phyloP scores from a whole-genome alignment of 2,329 filamentous ascomycete genomes.

The Exophiala spinifera region DNA sequence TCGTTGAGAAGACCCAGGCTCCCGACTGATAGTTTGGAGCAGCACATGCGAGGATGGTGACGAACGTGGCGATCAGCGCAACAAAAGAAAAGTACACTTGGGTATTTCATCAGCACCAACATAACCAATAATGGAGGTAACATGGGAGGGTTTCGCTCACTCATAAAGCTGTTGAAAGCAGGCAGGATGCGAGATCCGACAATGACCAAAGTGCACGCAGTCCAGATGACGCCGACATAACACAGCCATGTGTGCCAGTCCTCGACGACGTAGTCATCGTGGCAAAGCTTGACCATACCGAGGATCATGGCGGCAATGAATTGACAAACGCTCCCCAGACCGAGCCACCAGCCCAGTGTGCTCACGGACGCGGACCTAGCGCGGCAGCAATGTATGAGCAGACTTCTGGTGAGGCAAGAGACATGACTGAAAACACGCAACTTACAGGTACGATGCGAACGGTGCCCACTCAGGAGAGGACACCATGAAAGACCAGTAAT shows the following conservation, averaged over 20 bases:
- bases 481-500: conserved; percentile 22
- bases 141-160: not conserved
- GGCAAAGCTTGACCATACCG: conserved; percentile 8
- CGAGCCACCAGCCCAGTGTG: conserved; percentile 21
- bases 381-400: not conserved
- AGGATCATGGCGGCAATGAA: conserved; percentile 19
- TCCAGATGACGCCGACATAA: conserved; percentile 1
- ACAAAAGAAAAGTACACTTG: conserved; percentile 13
- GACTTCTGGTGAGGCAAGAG: too few relatives aligned
- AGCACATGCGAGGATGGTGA: conserved; percentile 25
- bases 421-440: not conserved
- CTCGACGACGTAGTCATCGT: conserved; percentile 8
- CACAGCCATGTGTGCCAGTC: conserved; percentile 12
- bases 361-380: conserved; percentile 15
- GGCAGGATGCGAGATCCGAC: not conserved
- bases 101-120: not conserved
- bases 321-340: conserved; percentile 14
- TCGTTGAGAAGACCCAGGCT: conserved; percentile 36
- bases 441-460: conserved; percentile 20
- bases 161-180: not conserved
- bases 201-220: not conserved
- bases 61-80: conserved; percentile 25
- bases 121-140: not conserved
- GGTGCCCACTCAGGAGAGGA: conserved; percentile 7
- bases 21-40: conserved; percentile 12